Evolutionary conservation across 2,329 filamentous ascomycete genomes (phyloP).

Genomic region (Diaporthe eres): DNA sequence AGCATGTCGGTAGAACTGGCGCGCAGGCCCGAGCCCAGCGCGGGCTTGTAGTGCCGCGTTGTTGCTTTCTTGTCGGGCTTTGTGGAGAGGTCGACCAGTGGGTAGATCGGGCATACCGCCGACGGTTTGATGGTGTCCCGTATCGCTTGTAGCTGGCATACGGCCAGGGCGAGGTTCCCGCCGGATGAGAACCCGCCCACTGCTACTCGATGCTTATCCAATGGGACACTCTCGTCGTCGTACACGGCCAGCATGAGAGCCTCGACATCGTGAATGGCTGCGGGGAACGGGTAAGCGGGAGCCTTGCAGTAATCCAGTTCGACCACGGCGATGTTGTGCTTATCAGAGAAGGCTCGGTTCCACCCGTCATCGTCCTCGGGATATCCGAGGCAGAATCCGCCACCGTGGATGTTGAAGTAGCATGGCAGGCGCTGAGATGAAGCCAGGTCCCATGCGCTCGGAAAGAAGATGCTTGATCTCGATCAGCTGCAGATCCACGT

Average conservation of each 20-base stretch:
- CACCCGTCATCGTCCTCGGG: neutral
- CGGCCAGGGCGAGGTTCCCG: neutral
- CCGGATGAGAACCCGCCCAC: neutral
- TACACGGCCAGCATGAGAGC: neutral
- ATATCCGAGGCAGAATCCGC: slow-evolving; percentile 3
- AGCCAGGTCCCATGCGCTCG: neutral
- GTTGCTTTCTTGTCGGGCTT: neutral
- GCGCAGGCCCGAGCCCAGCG: neutral
- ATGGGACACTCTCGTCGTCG: neutral
- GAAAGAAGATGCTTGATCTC: neutral
- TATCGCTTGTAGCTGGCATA: neutral
- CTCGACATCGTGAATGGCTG: slow-evolving; percentile 1
- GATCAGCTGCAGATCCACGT: neutral
- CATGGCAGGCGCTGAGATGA: neutral
- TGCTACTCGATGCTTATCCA: neutral
- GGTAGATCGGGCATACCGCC: neutral
- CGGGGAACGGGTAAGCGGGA: neutral
- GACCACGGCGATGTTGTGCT: neutral
- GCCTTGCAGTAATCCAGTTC: slow-evolving; percentile 6
- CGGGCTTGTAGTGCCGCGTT: neutral
- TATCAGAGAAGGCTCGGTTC: neutral
- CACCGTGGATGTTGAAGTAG: slow-evolving; percentile 10
- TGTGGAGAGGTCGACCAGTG: neutral
- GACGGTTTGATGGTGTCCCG: neutral
- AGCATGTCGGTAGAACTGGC: neutral